phyloP scores from a whole-genome alignment of 1,139 yeast species.

The Suhomyces taliae region DNA sequence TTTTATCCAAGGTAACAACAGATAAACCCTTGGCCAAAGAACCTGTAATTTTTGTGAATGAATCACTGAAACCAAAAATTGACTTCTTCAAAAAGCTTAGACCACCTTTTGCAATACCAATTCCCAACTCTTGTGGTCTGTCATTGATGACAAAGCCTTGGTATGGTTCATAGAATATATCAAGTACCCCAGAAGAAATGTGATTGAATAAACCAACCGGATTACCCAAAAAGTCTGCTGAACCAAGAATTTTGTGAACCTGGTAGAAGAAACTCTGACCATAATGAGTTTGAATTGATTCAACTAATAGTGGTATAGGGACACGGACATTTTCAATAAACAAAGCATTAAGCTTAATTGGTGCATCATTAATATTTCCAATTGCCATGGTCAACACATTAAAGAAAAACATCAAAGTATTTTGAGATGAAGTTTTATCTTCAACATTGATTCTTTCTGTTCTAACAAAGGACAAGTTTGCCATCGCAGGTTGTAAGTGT shows the following conservation, averaged over 20 bases:
- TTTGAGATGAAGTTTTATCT: conserved; percentile 57
- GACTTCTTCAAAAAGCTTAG: conserved; percentile 91
- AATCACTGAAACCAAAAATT: conserved; percentile 91
- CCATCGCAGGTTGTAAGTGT: conserved; percentile 87
- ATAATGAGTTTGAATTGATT: conserved; percentile 80
- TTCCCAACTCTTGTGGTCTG: conserved; percentile 93
- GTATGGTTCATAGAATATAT: conserved; percentile 95
- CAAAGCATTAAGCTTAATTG: conserved; percentile 83
- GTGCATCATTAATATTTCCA: conserved; percentile 97
- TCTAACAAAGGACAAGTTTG: conserved; percentile 87
- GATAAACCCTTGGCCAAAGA: conserved; percentile 93
- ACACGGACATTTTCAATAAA: conserved; percentile 87
- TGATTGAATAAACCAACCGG: conserved; percentile 96
- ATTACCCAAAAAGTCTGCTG: conserved; percentile 94
- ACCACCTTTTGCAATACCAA: conserved; percentile 95
- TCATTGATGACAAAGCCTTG: conserved; percentile 94
- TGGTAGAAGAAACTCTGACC: conserved; percentile 92
- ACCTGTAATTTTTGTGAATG: conserved; percentile 89
- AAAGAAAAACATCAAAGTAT: conserved; percentile 70
- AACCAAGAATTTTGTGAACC: conserved; percentile 88
- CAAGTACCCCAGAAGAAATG: conserved; percentile 91
- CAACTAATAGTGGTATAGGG: conserved; percentile 71
- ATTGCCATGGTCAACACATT: conserved; percentile 94
- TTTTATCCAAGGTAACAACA: conserved; percentile 83
- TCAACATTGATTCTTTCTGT: conserved; percentile 74